Conservation (phyloP, 352 stramenopile genomes). For the Phytophthora cactorum region DNA sequence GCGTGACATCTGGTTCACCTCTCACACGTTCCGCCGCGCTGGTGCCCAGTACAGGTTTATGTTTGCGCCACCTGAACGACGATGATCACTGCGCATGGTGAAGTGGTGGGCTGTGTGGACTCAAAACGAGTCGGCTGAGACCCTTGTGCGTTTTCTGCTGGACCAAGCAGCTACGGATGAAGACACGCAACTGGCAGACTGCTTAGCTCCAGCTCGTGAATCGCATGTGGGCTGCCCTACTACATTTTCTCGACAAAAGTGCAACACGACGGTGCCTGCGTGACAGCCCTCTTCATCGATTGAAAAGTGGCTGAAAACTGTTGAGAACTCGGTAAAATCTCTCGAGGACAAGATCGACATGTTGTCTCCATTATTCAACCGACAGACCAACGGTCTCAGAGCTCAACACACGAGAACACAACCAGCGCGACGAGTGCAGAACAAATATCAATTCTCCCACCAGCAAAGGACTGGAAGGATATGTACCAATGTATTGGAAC, state of each 20-base stretch:
- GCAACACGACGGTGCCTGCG: not conserved
- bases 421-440: too few species aligned
- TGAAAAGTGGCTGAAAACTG: conserved; percentile 3
- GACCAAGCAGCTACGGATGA: conserved; percentile 15
- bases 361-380: too few species aligned
- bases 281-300: not conserved
- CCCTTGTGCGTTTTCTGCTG: conserved; percentile 9
- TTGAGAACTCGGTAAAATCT: not conserved
- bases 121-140: not conserved
- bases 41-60: conserved; percentile 24
- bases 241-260: not conserved
- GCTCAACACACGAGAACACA: too few species aligned
- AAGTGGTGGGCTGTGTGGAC: conserved; percentile 11
- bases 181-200: conserved; percentile 19
- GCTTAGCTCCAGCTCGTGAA: conserved; percentile 5
- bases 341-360: too few species aligned
- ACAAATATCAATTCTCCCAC: too few species aligned
- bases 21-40: conserved; percentile 12
- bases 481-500: too few species aligned
- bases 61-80: conserved; percentile 11
- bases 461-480: too few species aligned
- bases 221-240: conserved; percentile 3
- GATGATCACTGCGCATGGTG: conserved; percentile 13
- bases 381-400: too few species aligned
- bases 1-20: conserved; percentile 14